These are phyloP conservation scores for Cyclotella sp. DNA, from an alignment of 108 stramenopile species.

Conservation along the genomic window DNA sequence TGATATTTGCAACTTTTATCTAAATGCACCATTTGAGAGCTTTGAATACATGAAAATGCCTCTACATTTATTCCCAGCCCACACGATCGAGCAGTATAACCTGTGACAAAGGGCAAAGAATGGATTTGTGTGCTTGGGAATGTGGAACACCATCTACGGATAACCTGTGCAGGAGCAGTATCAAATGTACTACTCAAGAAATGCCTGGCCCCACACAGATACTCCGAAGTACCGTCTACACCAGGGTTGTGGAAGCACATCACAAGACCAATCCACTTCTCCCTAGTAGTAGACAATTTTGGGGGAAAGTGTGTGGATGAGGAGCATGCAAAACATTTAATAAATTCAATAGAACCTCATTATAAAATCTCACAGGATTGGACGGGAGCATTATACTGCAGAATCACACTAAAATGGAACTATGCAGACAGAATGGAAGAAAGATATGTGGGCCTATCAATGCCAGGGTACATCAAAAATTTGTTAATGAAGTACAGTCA, in stretches of 20 bases:
- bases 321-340: conserved; percentile 6
- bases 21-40: conserved; percentile 34
- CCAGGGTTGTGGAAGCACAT: conserved; percentile 55
- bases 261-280: conserved; percentile 32
- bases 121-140: conserved; percentile 23
- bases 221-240: conserved; percentile 28
- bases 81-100: conserved; percentile 21
- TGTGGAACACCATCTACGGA: conserved; percentile 50
- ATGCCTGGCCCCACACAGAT: conserved; percentile 26
- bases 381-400: conserved; percentile 2
- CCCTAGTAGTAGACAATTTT: conserved; percentile 60
- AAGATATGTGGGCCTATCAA: conserved; percentile 35
- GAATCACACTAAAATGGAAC: conserved; percentile 12
- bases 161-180: conserved; percentile 49
- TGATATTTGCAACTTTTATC: conserved; percentile 52
- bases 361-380: conserved; percentile 12
- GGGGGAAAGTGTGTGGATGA: conserved; percentile 41
- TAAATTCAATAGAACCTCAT: neutral
- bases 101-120: neutral
- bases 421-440: neutral
- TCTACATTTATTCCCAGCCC: neutral
- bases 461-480: conserved; percentile 58
- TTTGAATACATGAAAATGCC: conserved; percentile 51
- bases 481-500: conserved; percentile 46
- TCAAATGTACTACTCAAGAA: conserved; percentile 32